These are phyloP conservation scores for Kodamaea sp. DNA, from an alignment of 1,139 yeast genomes.

Conservation along the genomic window DNA sequence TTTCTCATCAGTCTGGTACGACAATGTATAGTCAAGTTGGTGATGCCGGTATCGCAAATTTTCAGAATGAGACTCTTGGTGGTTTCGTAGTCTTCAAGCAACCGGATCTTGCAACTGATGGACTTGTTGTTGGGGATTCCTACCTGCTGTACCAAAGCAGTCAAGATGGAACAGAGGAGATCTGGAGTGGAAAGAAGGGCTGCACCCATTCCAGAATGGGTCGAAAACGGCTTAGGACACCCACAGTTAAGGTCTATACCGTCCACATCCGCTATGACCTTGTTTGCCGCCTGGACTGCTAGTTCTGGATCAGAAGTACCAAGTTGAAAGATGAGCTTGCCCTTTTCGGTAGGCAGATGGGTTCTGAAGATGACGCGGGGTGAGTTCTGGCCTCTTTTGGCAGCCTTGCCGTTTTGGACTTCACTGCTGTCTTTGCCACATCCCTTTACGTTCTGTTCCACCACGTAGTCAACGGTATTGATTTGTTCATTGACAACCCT, in stretches of 20 bases:
- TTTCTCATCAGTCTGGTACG: slow-evolving; percentile 90
- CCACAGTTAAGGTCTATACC: slow-evolving; percentile 96
- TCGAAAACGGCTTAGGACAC: slow-evolving; percentile 87
- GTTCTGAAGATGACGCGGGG: slow-evolving; percentile 71
- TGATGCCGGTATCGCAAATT: slow-evolving; percentile 77
- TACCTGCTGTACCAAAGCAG: slow-evolving; percentile 68
- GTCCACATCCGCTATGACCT: slow-evolving; percentile 81
- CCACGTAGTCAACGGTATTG: slow-evolving; percentile 61
- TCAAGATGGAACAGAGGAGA: slow-evolving; percentile 64
- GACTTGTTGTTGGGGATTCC: slow-evolving; percentile 78
- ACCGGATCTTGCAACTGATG: slow-evolving; percentile 85
- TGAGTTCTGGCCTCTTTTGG: slow-evolving; percentile 5
- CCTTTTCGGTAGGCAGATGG: slow-evolving; percentile 58
- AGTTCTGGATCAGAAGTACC: slow-evolving; percentile 83
- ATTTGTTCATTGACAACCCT: slow-evolving; percentile 56
- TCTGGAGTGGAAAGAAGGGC: slow-evolving; percentile 85
- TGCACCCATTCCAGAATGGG: slow-evolving; percentile 97
- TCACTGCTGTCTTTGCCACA: background rate
- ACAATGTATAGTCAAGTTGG: slow-evolving; percentile 86
- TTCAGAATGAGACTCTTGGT: slow-evolving; percentile 62
- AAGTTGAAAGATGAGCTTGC: slow-evolving; percentile 77
- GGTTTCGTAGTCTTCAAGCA: slow-evolving; percentile 59
- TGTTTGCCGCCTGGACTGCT: slow-evolving; percentile 84
- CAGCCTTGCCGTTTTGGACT: slow-evolving; percentile 3
- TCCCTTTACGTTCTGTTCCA: slow-evolving; percentile 10